Percentiles rank a stretch among this genome's conserved stretches.
phyloP scores from a whole-genome alignment of 768 basidiomycete species.

The Mycena leptocephala region DNA sequence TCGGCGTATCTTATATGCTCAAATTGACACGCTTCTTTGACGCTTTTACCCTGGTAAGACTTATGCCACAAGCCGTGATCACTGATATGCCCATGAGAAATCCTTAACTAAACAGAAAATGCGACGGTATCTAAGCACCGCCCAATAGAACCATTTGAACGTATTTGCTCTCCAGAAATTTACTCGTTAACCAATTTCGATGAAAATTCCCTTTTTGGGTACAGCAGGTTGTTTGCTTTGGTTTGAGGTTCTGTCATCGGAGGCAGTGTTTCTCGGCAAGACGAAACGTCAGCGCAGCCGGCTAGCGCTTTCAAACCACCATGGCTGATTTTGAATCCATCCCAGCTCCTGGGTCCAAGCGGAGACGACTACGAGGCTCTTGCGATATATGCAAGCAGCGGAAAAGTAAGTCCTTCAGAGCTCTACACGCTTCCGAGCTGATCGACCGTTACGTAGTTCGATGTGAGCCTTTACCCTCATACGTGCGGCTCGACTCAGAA shows the following conservation, averaged over 20 bases:
- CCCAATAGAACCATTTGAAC: too few relatives aligned
- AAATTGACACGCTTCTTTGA: too few relatives aligned
- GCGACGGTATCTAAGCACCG: too few relatives aligned
- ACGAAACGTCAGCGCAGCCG: background rate
- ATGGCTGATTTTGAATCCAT: background rate
- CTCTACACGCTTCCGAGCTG: background rate
- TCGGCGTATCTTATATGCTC: too few relatives aligned
- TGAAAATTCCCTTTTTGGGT: background rate
- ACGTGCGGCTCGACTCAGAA: background rate
- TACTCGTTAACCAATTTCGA: too few relatives aligned
- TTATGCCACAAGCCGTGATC: too few relatives aligned
- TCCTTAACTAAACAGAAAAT: too few relatives aligned
- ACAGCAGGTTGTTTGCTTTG: too few relatives aligned
- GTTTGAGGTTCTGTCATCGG: too few relatives aligned
- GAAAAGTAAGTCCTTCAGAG: slow-evolving; percentile 17
- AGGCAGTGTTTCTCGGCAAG: background rate
- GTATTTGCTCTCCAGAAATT: too few relatives aligned
- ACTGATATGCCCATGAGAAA: too few relatives aligned
- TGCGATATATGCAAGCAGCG: slow-evolving; percentile 36
- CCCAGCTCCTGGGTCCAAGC: slow-evolving; percentile 29
- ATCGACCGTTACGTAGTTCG: background rate
- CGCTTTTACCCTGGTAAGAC: too few relatives aligned
- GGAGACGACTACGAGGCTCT: slow-evolving; percentile 27
- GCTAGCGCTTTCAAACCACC: background rate
- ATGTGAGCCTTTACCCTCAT: background rate